A percentile compares a stretch with the other conserved stretches of the same genome.
Conservation (phyloP, 352 stramenopile genomes). For the Achlya hypogyna region DNA sequence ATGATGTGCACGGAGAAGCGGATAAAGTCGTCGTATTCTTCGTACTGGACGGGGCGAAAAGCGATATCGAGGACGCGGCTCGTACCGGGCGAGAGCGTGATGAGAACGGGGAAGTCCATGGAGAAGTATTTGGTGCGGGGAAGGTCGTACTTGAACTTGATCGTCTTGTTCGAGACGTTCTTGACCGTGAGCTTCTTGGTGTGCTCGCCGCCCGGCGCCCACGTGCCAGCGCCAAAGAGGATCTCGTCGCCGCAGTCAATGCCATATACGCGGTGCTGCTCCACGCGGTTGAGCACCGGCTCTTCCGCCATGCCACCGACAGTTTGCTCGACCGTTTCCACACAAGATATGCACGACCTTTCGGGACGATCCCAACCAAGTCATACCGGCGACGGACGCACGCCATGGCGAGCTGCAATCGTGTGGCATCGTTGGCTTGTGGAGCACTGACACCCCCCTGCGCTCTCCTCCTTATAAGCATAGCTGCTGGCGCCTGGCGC, state of each 20-base stretch:
- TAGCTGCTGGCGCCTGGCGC: too few species aligned
- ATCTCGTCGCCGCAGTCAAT: conserved; percentile 83
- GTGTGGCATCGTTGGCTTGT: too few species aligned
- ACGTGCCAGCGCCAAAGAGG: conserved; percentile 79
- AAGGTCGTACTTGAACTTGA: conserved; percentile 91
- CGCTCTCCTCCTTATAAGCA: too few species aligned
- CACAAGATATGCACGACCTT: neutral
- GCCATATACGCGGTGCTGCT: conserved; percentile 65
- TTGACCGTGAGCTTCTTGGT: conserved; percentile 83
- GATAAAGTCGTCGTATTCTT: conserved; percentile 89
- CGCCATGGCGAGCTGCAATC: too few species aligned
- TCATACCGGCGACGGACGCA: too few species aligned
- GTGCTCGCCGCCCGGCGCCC: conserved; percentile 87
- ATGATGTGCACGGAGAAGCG: conserved; percentile 84
- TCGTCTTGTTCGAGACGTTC: conserved; percentile 80
- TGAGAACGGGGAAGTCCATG: conserved; percentile 87
- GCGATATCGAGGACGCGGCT: conserved; percentile 76
- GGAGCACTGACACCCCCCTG: too few species aligned
- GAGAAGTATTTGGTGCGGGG: conserved; percentile 90
- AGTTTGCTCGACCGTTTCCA: neutral
- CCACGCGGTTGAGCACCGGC: conserved; percentile 51
- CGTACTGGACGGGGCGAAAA: conserved; percentile 82
- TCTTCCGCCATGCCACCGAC: neutral
- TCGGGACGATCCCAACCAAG: neutral
- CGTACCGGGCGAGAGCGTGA: conserved; percentile 85